These are phyloP conservation scores for Entoloma clypeatum DNA, from an alignment of 1,284 basidiomycete species.

Conservation along the genomic window DNA sequence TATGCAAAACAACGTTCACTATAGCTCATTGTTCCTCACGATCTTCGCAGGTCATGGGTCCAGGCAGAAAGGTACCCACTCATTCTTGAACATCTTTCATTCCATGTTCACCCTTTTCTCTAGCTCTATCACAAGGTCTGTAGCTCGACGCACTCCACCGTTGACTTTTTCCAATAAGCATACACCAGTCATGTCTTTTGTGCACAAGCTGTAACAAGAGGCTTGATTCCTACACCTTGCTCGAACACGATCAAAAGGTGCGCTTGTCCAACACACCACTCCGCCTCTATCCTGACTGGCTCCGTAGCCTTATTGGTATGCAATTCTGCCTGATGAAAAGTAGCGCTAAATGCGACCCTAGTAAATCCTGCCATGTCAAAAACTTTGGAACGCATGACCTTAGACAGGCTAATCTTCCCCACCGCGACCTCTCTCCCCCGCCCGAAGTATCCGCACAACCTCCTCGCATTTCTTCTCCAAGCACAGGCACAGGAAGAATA, in stretches of 20 bases:
- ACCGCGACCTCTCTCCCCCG: conserved; percentile 33
- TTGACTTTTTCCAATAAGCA: conserved; percentile 2
- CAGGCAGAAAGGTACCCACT: conserved; percentile 78
- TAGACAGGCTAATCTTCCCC: conserved; percentile 68
- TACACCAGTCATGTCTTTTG: conserved; percentile 63
- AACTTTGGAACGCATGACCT: conserved; percentile 70
- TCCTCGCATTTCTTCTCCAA: conserved; percentile 16
- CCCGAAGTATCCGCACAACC: conserved; percentile 18
- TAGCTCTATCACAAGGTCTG: conserved; percentile 76
- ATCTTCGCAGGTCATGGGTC: conserved; percentile 62
- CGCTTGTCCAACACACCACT: conserved; percentile 22
- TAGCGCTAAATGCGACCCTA: conserved; percentile 26
- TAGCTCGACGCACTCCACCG: neutral
- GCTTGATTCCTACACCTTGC: conserved; percentile 65
- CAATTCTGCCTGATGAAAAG: neutral
- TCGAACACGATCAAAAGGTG: conserved; percentile 75
- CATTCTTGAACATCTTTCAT: too few relatives aligned
- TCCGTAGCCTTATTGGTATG: conserved; percentile 62
- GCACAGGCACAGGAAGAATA: conserved; percentile 5
- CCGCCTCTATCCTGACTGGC: conserved; percentile 12
- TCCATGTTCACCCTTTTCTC: conserved; percentile 7
- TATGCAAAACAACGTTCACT: conserved; percentile 27
- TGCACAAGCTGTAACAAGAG: conserved; percentile 70
- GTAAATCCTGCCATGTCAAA: conserved; percentile 72
- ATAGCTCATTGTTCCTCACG: conserved; percentile 8